phyloP scores from a whole-genome alignment of 345 rosid species.

The Lepidium aucheri region DNA sequence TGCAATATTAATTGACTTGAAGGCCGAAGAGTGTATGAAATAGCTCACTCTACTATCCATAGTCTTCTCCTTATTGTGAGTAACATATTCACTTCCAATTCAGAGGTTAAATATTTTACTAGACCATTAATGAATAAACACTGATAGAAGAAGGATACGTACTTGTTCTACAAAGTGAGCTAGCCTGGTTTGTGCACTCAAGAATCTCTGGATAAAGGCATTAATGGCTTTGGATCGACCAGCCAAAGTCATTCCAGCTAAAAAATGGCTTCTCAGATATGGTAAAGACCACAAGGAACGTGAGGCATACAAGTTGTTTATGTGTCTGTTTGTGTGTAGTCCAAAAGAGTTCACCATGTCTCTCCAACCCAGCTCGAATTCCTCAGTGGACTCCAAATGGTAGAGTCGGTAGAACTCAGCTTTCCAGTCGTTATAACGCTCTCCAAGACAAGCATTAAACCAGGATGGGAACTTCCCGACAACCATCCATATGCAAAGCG shows the following conservation, averaged over 20 bases:
- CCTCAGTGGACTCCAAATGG: slow-evolving; percentile 72
- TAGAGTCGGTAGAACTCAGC: slow-evolving; percentile 80
- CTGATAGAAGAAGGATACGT: slow-evolving; percentile 20
- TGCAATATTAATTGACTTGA: neutral
- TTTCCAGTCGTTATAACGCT: slow-evolving; percentile 92
- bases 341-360: slow-evolving; percentile 81
- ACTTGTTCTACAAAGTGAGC: slow-evolving; percentile 95
- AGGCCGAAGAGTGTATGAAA: neutral
- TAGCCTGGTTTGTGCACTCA: slow-evolving; percentile 82
- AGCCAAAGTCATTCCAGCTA: slow-evolving; percentile 74
- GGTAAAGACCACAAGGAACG: slow-evolving; percentile 83
- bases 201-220: slow-evolving; percentile 87
- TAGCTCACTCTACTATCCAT: neutral
- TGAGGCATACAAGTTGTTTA: slow-evolving; percentile 55
- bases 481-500: slow-evolving; percentile 96
- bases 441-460: slow-evolving; percentile 90
- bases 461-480: slow-evolving; percentile 93
- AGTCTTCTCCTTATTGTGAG: neutral
- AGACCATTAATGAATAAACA: neutral
- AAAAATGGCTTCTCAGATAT: slow-evolving; percentile 75
- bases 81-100: neutral
- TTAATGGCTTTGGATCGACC: slow-evolving; percentile 80
- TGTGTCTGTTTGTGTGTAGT: slow-evolving; percentile 78
- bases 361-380: slow-evolving; percentile 89
- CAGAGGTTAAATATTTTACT: neutral